Percentiles rank a stretch among this genome's conserved stretches.
phyloP scores from a whole-genome alignment of 192 early-diverging fungal genomes.

The Podila clonocystis region DNA sequence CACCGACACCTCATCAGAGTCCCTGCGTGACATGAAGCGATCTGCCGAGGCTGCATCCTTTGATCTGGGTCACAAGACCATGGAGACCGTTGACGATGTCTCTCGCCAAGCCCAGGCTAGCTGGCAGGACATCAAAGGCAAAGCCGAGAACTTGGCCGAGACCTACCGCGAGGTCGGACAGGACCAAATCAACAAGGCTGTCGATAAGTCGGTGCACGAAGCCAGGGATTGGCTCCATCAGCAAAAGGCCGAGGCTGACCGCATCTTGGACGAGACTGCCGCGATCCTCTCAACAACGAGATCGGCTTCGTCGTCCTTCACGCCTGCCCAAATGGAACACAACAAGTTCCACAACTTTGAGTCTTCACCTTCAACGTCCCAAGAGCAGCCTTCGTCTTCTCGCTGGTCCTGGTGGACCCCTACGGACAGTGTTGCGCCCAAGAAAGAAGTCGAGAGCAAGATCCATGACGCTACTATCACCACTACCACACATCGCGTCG shows the following conservation, averaged over 20 bases:
- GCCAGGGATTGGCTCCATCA: conserved; percentile 6
- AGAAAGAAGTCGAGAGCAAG: not conserved
- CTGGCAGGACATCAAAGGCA: conserved; percentile 26
- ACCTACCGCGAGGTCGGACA: conserved; percentile 6
- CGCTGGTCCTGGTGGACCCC: conserved; percentile 37
- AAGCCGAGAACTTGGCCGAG: conserved; percentile 20
- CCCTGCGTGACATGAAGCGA: conserved; percentile 2
- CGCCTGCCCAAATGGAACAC: not conserved
- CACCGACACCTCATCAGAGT: not conserved
- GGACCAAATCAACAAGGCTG: conserved; percentile 11
- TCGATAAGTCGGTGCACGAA: conserved; percentile 4
- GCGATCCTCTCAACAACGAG: not conserved
- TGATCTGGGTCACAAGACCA: conserved; percentile 19
- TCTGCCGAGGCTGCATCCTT: not conserved
- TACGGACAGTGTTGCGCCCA: not conserved
- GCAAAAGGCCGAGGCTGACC: conserved; percentile 12
- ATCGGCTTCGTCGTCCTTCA: not conserved
- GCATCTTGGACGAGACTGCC: conserved; percentile 5
- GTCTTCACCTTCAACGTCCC: not conserved
- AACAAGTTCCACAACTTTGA: conserved; percentile 23
- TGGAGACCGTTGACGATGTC: conserved; percentile 19
- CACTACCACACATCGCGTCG: too few species aligned
- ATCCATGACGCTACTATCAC: not conserved
- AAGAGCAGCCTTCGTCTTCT: conserved; percentile 27
- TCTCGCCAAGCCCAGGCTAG: conserved; percentile 9